Percentiles rank a stretch among this genome's conserved stretches.
Conservation (phyloP, 2,329 filamentous ascomycete species). For the Neonectria magnoliae region DNA sequence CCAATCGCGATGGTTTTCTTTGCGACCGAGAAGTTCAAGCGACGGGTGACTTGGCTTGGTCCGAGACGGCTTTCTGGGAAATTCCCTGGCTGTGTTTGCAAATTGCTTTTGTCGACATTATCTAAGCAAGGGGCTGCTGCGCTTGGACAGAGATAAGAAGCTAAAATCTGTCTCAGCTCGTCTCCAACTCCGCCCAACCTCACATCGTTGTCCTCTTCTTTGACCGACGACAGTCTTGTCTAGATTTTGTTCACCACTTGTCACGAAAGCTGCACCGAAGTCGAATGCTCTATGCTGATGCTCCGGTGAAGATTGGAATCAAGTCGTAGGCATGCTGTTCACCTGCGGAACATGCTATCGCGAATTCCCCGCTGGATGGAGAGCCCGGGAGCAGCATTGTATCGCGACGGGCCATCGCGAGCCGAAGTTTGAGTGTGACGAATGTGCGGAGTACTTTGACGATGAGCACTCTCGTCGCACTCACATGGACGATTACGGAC, state of each 20-base stretch:
- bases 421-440: slow-evolving; percentile 44
- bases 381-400: no score
- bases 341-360: slow-evolving; percentile 44
- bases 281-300: background rate
- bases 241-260: no score
- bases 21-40: background rate
- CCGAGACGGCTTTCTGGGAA: background rate
- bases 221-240: no score
- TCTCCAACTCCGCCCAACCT: no score
- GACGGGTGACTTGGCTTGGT: background rate
- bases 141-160: no score
- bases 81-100: no score
- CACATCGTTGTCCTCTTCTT: no score
- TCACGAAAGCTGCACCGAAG: no score
- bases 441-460: slow-evolving; percentile 39
- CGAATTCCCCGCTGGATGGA: slow-evolving; percentile 32
- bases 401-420: slow-evolving; percentile 35
- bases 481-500: slow-evolving; percentile 45
- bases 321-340: slow-evolving; percentile 19
- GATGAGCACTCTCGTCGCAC: slow-evolving; percentile 31
- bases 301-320: background rate
- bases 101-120: no score
- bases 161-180: no score
- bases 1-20: no score
- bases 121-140: no score